Base-by-base conservation (phyloP, 2,329 filamentous ascomycete species). In the Colletotrichum zoysiae region DNA sequence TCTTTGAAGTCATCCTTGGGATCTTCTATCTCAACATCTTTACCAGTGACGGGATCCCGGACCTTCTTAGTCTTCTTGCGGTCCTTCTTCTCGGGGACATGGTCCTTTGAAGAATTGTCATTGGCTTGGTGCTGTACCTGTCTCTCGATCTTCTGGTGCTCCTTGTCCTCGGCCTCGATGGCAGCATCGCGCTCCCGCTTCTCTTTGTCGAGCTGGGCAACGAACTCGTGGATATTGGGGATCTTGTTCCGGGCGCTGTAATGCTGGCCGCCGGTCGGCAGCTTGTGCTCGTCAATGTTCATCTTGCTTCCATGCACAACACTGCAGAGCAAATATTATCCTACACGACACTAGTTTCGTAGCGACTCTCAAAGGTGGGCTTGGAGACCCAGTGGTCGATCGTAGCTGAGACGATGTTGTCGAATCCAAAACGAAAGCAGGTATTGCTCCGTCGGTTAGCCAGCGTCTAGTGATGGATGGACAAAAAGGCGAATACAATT, bases 31-130 rank as follows among this genome's bases (percentile, higher is more conserved):
- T 93, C 89, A 26, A 98, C 93, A 74, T 97, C 88, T 63, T 90
- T 92, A 26, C 95, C 95, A 0, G 95, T 98, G 0, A 94, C 93
- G 0, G 95, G 95, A 79, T 98, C 95, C 1, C 93, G 94, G 56
- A 97, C 95, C 9, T 81, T 84, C 23, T 93, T 94, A 46, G 95
- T 91, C 68, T 84, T 80, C 60, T 83, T 82, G 5, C 74, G 71
- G 60, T 76, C 77, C 50, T 79, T 76, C 11, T 82, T 79, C 40
- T 82, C 79, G 16, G 73, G 71, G 4, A 67, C 20, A 72, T 90
- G 86, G 16, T 85, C 82, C 50, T 81, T 78, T 20, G 82, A 81
- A 46, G 82, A 81, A 46, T 85, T 82, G n/a, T 20, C 67, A 1
- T 67, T 33, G 6, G 40, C 26, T 3, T 44, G 23, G 5, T 58